Base-by-base conservation (phyloP, 371 early-diverging fungal genomes). In the Mortierella sp. region DNA sequence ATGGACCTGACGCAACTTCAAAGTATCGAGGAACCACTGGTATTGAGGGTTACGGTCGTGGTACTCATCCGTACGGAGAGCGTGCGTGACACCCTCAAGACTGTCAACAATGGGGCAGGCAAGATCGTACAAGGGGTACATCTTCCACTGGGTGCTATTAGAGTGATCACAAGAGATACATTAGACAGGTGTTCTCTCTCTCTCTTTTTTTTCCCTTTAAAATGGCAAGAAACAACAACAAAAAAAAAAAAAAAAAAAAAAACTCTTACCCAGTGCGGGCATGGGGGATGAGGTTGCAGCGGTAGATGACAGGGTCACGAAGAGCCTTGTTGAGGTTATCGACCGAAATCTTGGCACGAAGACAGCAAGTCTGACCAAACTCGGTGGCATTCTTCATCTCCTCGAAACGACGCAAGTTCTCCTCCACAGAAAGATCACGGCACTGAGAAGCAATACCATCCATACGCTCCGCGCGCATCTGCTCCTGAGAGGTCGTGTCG, bases 81-180 rank as follows among this genome's bases (percentile, higher is more conserved):
- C 97, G 65, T 99, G 98, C 14, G 99, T 92, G 23, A 99, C 99
- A 45, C 99, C 99, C 84, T 99, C 99, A 57, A 98, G 64, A 47
- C 94, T 88, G 83, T 99, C 99, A 50, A 99, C 97, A 51, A 99
- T 88, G 4, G 99, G 99, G 87, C 99, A 98, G 44, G 98, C 97
- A 89, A 99, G 99, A 85, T 99, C 99, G 83, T 99, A 99, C 44
- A 99, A 97, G 47, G 99, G 99, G 86, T 99, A 99, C 37, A 99
- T 89, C 89, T 98, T 98, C 93, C 96, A 99, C 75, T 91, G 93
- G 45, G 88, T 82, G 44, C 94, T 88, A 60, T 18, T n/a, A 51
- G 63, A 66, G n/a, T n/a, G n/a, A n/a, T n/a, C n/a, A n/a, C 9
- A 37, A 9, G 37, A 37, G 37, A 60, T 9, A 37, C 37, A 9